Evolutionary conservation across 352 stramenopile genomes (phyloP).

Genomic region (Phytopythium mirpurense): DNA sequence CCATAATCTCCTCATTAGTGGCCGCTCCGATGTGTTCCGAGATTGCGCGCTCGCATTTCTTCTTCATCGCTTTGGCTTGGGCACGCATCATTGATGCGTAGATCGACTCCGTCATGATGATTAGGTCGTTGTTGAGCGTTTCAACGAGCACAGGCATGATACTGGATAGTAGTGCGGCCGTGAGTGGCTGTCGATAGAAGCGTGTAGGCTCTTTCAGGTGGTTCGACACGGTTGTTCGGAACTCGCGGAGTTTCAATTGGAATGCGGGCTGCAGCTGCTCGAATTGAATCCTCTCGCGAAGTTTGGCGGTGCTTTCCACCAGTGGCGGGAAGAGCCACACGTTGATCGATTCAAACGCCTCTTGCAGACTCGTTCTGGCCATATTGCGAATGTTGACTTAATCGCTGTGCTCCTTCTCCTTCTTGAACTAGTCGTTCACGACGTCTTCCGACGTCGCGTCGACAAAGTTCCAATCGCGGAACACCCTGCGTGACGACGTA

Average conservation of each 20-base stretch:
- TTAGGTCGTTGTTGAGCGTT: conserved; percentile 79
- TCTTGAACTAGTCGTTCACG: conserved; percentile 72
- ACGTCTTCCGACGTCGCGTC: conserved; percentile 77
- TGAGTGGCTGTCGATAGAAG: conserved; percentile 73
- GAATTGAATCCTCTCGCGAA: conserved; percentile 82
- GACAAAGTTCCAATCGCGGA: conserved; percentile 87
- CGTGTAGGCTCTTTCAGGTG: conserved; percentile 74
- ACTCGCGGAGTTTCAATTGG: conserved; percentile 66
- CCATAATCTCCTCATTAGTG: conserved; percentile 51
- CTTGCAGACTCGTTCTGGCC: conserved; percentile 61
- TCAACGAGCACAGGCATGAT: conserved; percentile 77
- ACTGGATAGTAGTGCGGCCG: conserved; percentile 58
- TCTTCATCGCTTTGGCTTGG: conserved; percentile 58
- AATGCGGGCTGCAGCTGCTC: conserved; percentile 76
- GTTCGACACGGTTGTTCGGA: conserved; percentile 62
- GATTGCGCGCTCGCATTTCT: conserved; percentile 62
- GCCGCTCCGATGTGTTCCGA: conserved; percentile 58
- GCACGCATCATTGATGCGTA: conserved; percentile 83
- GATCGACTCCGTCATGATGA: conserved; percentile 88
- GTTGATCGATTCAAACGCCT: conserved; percentile 83
- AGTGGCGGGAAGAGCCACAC: conserved; percentile 84
- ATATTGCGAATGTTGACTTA: conserved; percentile 81
- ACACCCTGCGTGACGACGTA: conserved; percentile 48
- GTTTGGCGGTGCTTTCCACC: conserved; percentile 69
- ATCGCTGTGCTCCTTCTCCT: conserved; percentile 73